Evolutionary conservation across 352 stramenopile species (phyloP).

Genomic region (Phytopythium kandeliae): DNA sequence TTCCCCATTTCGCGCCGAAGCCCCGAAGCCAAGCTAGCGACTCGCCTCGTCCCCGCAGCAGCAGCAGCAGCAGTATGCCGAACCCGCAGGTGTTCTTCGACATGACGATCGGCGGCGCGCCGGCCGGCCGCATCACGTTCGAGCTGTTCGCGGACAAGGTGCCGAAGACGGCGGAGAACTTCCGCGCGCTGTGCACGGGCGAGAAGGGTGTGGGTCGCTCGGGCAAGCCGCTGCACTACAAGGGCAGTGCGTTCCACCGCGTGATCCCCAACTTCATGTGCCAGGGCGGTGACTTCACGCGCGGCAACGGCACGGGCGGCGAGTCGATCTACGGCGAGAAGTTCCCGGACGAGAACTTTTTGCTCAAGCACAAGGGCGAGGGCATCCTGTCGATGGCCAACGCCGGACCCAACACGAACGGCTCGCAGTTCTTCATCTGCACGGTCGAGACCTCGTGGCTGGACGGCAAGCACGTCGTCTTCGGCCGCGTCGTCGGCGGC

Average conservation of each 20-base stretch:
- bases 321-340: constrained; percentile 94
- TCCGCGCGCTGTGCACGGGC: constrained; percentile 72
- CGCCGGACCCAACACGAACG: constrained; percentile 87
- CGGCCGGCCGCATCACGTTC: constrained; percentile 80
- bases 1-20: constrained; percentile 25
- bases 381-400: constrained; percentile 89
- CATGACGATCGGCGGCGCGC: constrained; percentile 92
- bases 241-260: constrained; percentile 92
- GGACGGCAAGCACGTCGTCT: constrained; percentile 96
- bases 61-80: constrained; percentile 64
- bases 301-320: constrained; percentile 89
- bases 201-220: constrained; percentile 64
- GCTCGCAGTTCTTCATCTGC: constrained; percentile 96
- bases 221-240: constrained; percentile 96
- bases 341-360: constrained; percentile 91
- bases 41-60: constrained; percentile 5
- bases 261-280: constrained; percentile 96
- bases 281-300: constrained; percentile 94
- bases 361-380: constrained; percentile 56
- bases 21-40: constrained; percentile 12
- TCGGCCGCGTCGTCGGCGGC: constrained; percentile 88
- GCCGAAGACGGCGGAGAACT: constrained; percentile 79
- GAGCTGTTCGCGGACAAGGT: constrained; percentile 74
- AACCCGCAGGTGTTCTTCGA: constrained; percentile 96
- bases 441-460: constrained; percentile 94